These are phyloP conservation scores for Cyberlindnera samutprakarnensis DNA, from an alignment of 805 yeast species.

Conservation along the genomic window DNA sequence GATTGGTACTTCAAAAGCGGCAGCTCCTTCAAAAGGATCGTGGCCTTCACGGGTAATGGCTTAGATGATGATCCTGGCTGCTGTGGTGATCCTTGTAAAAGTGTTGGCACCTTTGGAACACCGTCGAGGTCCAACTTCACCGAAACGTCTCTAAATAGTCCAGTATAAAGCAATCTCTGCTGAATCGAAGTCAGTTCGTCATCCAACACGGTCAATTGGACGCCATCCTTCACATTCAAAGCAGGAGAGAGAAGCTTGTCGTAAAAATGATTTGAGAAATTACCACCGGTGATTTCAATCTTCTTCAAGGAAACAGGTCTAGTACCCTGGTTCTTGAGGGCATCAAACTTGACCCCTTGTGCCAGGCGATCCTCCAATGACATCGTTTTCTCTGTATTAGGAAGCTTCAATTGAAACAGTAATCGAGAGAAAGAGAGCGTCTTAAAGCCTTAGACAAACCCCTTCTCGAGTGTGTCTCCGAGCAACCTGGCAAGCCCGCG, in stretches of 20 bases:
- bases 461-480: too few relatives aligned
- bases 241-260: slow-evolving; percentile 38
- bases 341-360: too few relatives aligned
- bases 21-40: slow-evolving; percentile 32
- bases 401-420: too few relatives aligned
- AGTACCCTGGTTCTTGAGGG: slow-evolving; percentile 12
- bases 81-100: slow-evolving; percentile 1
- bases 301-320: slow-evolving; percentile 15
- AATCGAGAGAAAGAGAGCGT: too few relatives aligned
- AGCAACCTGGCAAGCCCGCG: too few relatives aligned
- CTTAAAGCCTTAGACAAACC: too few relatives aligned
- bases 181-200: slow-evolving; percentile 26
- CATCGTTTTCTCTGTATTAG: too few relatives aligned
- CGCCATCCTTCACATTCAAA: slow-evolving; percentile 20
- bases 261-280: slow-evolving; percentile 38
- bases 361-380: too few relatives aligned
- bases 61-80: slow-evolving; percentile 1
- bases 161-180: slow-evolving; percentile 33
- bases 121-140: slow-evolving; percentile 35
- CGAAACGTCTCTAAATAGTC: slow-evolving; percentile 34
- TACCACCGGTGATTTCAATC: slow-evolving; percentile 19
- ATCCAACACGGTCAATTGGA: slow-evolving; percentile 35
- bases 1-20: slow-evolving; percentile 23
- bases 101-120: slow-evolving; percentile 5
- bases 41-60: slow-evolving; percentile 39